phyloP scores from a whole-genome alignment of 1,284 basidiomycete genomes.

The Pseudozyma sp. region DNA sequence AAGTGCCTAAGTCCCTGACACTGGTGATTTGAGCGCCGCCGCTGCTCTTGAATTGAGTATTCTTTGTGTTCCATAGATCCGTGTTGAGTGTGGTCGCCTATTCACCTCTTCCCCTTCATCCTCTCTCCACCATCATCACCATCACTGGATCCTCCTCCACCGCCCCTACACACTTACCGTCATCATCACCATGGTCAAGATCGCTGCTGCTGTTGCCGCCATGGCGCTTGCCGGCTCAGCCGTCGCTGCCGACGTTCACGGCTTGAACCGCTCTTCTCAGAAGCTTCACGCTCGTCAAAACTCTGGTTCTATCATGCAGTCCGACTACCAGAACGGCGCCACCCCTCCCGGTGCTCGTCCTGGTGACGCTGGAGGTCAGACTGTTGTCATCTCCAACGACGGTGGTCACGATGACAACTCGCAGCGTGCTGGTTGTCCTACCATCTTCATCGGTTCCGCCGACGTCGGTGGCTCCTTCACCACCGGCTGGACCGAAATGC shows the following conservation, averaged over 20 bases:
- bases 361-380: constrained; percentile 56
- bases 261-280: constrained; percentile 6
- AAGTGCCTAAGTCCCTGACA: too few relatives aligned
- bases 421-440: constrained; percentile 53
- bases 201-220: constrained; percentile 17
- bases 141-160: background rate
- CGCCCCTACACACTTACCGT: constrained; percentile 4
- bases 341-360: constrained; percentile 46
- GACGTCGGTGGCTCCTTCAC: constrained; percentile 51
- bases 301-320: constrained; percentile 43
- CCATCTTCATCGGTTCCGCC: constrained; percentile 61
- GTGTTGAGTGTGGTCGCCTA: too few relatives aligned
- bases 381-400: constrained; percentile 50
- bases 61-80: too few relatives aligned
- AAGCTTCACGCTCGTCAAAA: constrained; percentile 35
- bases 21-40: too few relatives aligned
- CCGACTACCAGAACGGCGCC: constrained; percentile 58
- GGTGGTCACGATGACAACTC: constrained; percentile 59
- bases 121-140: background rate
- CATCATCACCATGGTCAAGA: constrained; percentile 27
- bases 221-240: constrained; percentile 32
- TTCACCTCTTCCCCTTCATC: background rate
- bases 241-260: constrained; percentile 20
- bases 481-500: constrained; percentile 58
- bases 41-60: too few relatives aligned